Percentiles rank a stretch among this genome's conserved stretches.
Conservation (phyloP, 495 filamentous ascomycete species). For the Thozetella sp. region DNA sequence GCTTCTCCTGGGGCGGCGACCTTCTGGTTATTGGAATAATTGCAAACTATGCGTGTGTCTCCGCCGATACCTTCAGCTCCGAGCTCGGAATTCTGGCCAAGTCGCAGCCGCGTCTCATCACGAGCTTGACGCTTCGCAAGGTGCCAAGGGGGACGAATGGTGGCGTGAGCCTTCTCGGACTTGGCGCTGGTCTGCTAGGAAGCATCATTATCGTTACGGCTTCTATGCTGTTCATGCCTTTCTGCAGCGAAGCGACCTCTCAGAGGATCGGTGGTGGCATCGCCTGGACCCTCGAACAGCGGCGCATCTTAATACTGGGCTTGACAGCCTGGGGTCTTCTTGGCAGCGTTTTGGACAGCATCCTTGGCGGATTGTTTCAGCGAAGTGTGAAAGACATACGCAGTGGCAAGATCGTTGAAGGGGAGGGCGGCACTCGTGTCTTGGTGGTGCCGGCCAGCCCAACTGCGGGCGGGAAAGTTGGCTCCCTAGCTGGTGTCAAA, state of each 20-base stretch:
- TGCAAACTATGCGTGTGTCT: conserved; percentile 85
- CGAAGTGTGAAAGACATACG: conserved; percentile 82
- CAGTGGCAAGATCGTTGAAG: conserved; percentile 87
- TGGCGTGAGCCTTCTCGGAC: conserved; percentile 74
- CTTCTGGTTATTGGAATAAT: conserved; percentile 61
- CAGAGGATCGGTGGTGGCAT: conserved; percentile 30
- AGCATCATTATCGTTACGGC: conserved; percentile 70
- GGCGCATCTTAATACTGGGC: conserved; percentile 56
- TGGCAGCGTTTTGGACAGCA: conserved; percentile 83
- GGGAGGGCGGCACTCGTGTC: conserved; percentile 79
- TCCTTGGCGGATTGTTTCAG: conserved; percentile 85
- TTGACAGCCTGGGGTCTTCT: conserved; percentile 71
- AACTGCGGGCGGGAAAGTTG: not conserved
- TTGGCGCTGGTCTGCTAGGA: conserved; percentile 74
- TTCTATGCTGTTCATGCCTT: conserved; percentile 67
- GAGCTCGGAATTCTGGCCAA: conserved; percentile 91
- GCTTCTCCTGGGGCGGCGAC: conserved; percentile 52
- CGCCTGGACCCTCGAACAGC: conserved; percentile 48
- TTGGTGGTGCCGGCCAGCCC: conserved; percentile 31
- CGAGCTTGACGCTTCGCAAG: conserved; percentile 68
- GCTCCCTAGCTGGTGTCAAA: conserved; percentile 14
- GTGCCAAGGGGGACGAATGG: conserved; percentile 94
- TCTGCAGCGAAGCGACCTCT: conserved; percentile 52
- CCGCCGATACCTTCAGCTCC: conserved; percentile 93
- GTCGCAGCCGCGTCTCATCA: conserved; percentile 80